Evolutionary conservation across 805 yeast species (phyloP).

Genomic region (Limtongia smithiae): DNA sequence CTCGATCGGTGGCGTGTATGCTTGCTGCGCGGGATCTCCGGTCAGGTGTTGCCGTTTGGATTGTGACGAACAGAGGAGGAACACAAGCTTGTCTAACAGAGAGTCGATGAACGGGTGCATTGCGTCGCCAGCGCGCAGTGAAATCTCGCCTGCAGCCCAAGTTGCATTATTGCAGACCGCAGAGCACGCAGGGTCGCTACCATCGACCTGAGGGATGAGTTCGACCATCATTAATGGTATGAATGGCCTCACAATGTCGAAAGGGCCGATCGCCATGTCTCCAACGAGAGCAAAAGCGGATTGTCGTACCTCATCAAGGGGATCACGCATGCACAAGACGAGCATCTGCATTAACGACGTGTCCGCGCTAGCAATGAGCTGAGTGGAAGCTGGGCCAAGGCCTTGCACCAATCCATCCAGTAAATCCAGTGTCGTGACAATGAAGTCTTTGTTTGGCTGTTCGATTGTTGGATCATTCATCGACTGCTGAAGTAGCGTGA

Average conservation of each 20-base stretch:
- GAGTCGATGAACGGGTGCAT: conserved; percentile 53
- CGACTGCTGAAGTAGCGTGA: conserved; percentile 62
- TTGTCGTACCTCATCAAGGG: conserved; percentile 85
- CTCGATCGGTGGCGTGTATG: conserved; percentile 36
- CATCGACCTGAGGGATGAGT: conserved; percentile 55
- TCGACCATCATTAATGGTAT: conserved; percentile 39
- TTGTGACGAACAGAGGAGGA: conserved; percentile 49
- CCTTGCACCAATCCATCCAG: conserved; percentile 94
- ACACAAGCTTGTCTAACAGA: conserved; percentile 53
- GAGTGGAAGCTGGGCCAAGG: conserved; percentile 47
- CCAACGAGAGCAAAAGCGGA: conserved; percentile 87
- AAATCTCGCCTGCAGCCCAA: conserved; percentile 90
- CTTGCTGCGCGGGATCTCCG: no score
- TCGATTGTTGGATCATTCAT: conserved; percentile 55
- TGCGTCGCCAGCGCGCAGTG: conserved; percentile 52
- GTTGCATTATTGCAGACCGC: conserved; percentile 84
- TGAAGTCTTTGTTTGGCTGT: conserved; percentile 83
- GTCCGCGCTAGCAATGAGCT: conserved; percentile 13
- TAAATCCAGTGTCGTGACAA: conserved; percentile 83
- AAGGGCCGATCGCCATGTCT: conserved; percentile 68
- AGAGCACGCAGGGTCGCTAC: conserved; percentile 46
- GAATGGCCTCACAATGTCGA: conserved; percentile 41
- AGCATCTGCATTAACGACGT: conserved; percentile 56
- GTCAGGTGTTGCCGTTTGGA: no score
- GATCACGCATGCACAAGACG: conserved; percentile 68